These are phyloP conservation scores for Pulveroboletus sp. DNA, from an alignment of 768 basidiomycete species.

Conservation along the genomic window DNA sequence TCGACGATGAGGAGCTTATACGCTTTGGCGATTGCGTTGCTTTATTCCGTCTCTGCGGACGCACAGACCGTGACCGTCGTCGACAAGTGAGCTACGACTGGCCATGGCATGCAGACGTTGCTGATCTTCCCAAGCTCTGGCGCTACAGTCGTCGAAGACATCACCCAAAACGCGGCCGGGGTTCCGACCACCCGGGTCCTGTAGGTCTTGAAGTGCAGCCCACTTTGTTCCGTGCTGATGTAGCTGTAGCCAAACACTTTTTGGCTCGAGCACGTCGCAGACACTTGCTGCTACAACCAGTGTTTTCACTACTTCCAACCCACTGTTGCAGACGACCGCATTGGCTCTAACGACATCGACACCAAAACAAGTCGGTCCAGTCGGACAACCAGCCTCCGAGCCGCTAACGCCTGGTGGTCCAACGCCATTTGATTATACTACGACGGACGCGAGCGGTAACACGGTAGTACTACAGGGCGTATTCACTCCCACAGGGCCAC, in stretches of 20 bases:
- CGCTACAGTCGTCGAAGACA: conserved; percentile 45
- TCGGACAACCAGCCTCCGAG: conserved; percentile 47
- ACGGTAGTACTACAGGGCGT: conserved; percentile 16
- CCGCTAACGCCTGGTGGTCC: conserved; percentile 39
- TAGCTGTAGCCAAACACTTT: conserved; percentile 11
- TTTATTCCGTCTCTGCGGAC: conserved; percentile 17
- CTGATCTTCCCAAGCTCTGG: conserved; percentile 39
- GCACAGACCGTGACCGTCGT: conserved; percentile 47
- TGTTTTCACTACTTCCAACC: conserved; percentile 16
- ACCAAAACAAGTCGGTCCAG: conserved; percentile 31
- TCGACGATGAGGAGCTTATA: conserved; percentile 15
- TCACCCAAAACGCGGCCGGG: conserved; percentile 39
- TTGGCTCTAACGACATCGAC: conserved; percentile 21
- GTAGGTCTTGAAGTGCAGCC: conserved; percentile 28
- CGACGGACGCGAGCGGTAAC: conserved; percentile 33
- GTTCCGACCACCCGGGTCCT: conserved; percentile 38
- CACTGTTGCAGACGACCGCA: conserved; percentile 15
- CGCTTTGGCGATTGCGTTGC: conserved; percentile 12
- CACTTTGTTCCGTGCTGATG: conserved; percentile 4
- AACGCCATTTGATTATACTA: conserved; percentile 50
- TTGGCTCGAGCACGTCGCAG: conserved; percentile 6
- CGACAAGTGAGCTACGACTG: conserved; percentile 40
- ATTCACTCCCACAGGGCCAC: conserved; percentile 33
- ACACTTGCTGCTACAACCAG: background rate
- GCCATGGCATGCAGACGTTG: background rate